Percentiles rank a stretch among this genome's conserved stretches.
Conservation (phyloP, 2,329 filamentous ascomycete species). For the Nannizzia gypsea region DNA sequence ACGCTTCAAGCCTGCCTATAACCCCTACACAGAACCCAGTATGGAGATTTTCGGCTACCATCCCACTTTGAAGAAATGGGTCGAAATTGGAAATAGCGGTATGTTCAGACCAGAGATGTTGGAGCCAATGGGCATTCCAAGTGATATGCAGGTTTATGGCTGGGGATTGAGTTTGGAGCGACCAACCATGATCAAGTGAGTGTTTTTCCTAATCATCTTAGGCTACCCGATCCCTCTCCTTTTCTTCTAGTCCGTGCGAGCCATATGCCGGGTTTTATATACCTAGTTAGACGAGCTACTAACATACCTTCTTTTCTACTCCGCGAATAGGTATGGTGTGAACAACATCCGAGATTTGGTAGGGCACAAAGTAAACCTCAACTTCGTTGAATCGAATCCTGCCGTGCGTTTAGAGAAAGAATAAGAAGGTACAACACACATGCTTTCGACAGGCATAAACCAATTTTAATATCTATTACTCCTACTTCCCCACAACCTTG, state of each 20-base stretch:
- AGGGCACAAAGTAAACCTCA: constrained; percentile 88
- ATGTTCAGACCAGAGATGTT: constrained; percentile 99
- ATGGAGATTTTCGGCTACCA: constrained; percentile 99
- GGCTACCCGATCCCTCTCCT: constrained; percentile 10
- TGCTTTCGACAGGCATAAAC: not conserved
- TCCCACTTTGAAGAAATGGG: constrained; percentile 74
- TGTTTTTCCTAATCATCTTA: constrained; percentile 11
- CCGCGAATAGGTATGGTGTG: constrained; percentile 47
- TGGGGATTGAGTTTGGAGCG: constrained; percentile 86
- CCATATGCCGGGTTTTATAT: constrained; percentile 9
- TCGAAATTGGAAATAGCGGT: constrained; percentile 95
- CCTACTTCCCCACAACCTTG: not conserved
- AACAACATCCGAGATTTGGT: constrained; percentile 86
- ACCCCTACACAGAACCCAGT: constrained; percentile 86
- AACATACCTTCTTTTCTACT: constrained; percentile 1
- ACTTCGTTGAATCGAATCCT: constrained; percentile 82
- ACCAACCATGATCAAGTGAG: constrained; percentile 94
- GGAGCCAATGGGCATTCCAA: constrained; percentile 84
- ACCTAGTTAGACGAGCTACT: not conserved
- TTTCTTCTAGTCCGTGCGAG: not conserved
- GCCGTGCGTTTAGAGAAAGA: constrained; percentile 83
- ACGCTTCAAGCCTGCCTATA: constrained; percentile 95
- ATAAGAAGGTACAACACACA: constrained; percentile 31
- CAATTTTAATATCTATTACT: not conserved
- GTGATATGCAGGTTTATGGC: constrained; percentile 84